Percentiles rank a stretch among this genome's conserved stretches.
Conservation (phyloP, 768 basidiomycete species). For the Dendrothele bispora region DNA sequence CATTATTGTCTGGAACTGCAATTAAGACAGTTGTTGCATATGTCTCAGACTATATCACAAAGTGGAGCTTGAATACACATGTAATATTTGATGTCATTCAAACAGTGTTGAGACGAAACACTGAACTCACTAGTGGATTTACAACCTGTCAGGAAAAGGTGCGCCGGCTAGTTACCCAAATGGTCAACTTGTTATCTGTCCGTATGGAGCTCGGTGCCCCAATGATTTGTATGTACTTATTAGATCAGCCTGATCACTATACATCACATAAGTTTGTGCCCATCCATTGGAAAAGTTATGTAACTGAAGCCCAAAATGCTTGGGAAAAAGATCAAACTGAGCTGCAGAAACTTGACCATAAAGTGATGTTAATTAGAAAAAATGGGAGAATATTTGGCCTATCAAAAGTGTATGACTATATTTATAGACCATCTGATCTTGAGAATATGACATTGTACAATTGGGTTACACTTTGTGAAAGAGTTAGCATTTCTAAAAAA, state of each 20-base stretch:
- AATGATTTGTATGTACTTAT: constrained; percentile 32
- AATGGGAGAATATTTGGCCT: constrained; percentile 17
- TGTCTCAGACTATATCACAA: constrained; percentile 45
- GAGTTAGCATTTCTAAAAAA: constrained; percentile 2
- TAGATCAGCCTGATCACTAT: constrained; percentile 38
- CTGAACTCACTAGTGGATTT: constrained; percentile 19
- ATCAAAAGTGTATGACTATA: constrained; percentile 33
- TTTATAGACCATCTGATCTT: constrained; percentile 19
- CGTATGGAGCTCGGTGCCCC: constrained; percentile 38
- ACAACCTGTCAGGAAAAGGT: constrained; percentile 19
- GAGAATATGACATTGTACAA: constrained; percentile 26
- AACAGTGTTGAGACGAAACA: constrained; percentile 23
- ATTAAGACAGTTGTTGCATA: constrained; percentile 38
- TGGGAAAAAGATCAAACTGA: constrained; percentile 15
- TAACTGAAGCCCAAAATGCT: constrained; percentile 17
- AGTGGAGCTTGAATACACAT: constrained; percentile 36
- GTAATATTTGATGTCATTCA: constrained; percentile 32
- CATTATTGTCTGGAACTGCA: constrained; percentile 37
- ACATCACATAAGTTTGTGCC: constrained; percentile 32
- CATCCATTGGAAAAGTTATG: constrained; percentile 33
- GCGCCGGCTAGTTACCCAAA: constrained; percentile 30
- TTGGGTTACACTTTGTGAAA: constrained; percentile 20
- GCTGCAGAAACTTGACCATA: no score
- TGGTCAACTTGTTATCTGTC: constrained; percentile 34
- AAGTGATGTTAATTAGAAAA: constrained; percentile 17